A percentile compares a stretch with the other conserved stretches of the same genome.
phyloP scores from a whole-genome alignment of 2,329 filamentous ascomycete species.

The Ascosphaera apis region DNA sequence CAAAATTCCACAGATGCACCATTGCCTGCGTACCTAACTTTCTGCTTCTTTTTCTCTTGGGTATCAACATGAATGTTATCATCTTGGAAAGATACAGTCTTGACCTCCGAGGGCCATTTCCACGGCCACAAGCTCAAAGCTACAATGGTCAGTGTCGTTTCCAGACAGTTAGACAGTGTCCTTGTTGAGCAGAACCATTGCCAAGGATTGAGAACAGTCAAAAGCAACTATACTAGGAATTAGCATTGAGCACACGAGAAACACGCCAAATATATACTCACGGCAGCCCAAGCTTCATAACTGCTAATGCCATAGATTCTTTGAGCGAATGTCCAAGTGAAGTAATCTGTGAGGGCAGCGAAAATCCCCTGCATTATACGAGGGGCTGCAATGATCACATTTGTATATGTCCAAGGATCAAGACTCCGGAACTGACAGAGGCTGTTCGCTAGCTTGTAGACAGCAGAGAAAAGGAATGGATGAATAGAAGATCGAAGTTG shows the following conservation, averaged over 20 bases:
- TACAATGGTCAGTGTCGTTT: conserved; percentile 63
- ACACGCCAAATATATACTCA: conserved; percentile 22
- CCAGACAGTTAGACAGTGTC: conserved; percentile 82
- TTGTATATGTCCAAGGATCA: conserved; percentile 33
- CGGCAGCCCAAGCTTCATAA: conserved; percentile 43
- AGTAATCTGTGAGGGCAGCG: conserved; percentile 61
- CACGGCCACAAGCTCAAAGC: conserved; percentile 77
- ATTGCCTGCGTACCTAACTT: too few relatives aligned
- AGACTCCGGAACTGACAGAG: conserved; percentile 32
- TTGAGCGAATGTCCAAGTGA: conserved; percentile 61
- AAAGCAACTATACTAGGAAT: conserved; percentile 31
- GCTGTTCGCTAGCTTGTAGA: conserved; percentile 41
- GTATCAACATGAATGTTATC: too few relatives aligned
- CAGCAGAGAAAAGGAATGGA: conserved; percentile 58
- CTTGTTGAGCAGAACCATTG: conserved; percentile 90
- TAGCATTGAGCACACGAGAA: not conserved
- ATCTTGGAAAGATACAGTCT: conserved; percentile 6
- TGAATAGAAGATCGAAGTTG: conserved; percentile 77
- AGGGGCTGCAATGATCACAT: conserved; percentile 48
- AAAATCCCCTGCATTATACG: conserved; percentile 54
- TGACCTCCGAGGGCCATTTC: conserved; percentile 31
- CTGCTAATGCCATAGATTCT: conserved; percentile 46
- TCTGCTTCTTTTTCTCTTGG: too few relatives aligned
- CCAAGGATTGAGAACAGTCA: conserved; percentile 64
- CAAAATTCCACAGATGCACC: too few relatives aligned